These are phyloP conservation scores for Cucurbita ficifolia DNA, from an alignment of 306 rosid species.

Conservation along the genomic window DNA sequence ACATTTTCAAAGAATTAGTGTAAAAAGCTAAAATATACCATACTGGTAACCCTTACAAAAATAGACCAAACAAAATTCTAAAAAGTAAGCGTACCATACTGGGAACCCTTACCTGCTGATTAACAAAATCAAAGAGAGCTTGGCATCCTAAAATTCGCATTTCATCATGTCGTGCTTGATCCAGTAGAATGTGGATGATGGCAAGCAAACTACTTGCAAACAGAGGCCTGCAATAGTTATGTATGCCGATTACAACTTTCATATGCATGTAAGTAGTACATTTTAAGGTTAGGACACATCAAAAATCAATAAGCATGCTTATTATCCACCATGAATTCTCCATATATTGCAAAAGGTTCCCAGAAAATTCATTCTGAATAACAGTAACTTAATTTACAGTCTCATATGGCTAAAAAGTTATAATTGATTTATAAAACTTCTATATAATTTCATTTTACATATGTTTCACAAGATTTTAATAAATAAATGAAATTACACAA, in stretches of 20 bases:
- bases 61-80: not conserved
- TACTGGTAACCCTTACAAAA: not conserved
- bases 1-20: not conserved
- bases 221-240: conserved; percentile 44
- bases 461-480: not conserved
- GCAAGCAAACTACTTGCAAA: conserved; percentile 77
- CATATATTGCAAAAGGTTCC: not conserved
- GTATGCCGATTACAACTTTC: not conserved
- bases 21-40: not conserved
- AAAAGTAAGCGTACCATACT: not conserved
- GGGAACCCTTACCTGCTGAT: conserved; percentile 54
- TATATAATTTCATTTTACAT: not conserved
- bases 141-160: conserved; percentile 80
- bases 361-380: not conserved
- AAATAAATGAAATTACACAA: not conserved
- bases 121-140: conserved; percentile 73
- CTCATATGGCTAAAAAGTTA: not conserved
- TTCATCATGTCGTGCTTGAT: conserved; percentile 78
- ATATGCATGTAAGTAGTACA: not conserved
- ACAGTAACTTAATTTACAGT: not conserved
- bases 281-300: not conserved
- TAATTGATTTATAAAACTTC: not conserved
- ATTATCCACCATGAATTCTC: not conserved
- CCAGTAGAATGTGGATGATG: conserved; percentile 76
- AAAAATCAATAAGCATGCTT: not conserved